A percentile compares a stretch with the other conserved stretches of the same genome.
phyloP scores from a whole-genome alignment of 805 yeast genomes.

The Ogataea methanolica region DNA sequence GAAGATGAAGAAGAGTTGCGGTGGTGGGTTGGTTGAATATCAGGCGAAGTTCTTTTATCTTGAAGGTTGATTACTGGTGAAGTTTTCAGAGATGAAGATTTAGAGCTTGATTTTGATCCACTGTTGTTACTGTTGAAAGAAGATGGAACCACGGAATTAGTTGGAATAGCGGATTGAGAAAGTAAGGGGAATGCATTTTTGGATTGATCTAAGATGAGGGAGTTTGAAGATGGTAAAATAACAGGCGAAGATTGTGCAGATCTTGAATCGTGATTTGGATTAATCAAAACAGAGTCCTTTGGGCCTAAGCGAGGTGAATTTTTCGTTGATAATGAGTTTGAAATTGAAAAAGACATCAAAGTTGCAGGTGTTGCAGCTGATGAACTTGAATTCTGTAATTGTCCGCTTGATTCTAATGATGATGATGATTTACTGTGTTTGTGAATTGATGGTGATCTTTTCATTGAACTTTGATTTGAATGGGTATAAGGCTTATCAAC shows the following conservation, averaged over 20 bases:
- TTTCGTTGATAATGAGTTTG: constrained; percentile 8
- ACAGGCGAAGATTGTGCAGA: constrained; percentile 33
- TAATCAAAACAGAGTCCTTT: constrained; percentile 25
- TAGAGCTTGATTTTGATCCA: constrained; percentile 4
- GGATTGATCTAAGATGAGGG: constrained; percentile 5
- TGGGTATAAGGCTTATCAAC: constrained; percentile 4
- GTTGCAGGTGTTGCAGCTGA: constrained; percentile 29
- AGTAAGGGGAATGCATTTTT: neutral
- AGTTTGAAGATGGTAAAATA: constrained; percentile 31
- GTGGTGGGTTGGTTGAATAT: constrained; percentile 1
- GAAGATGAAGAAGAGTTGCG: constrained; percentile 4
- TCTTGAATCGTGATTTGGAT: constrained; percentile 27
- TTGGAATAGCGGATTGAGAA: neutral
- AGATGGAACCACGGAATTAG: neutral
- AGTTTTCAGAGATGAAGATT: constrained; percentile 5
- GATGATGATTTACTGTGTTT: too few relatives aligned
- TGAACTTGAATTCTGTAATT: too few relatives aligned
- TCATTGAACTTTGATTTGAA: neutral
- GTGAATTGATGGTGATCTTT: too few relatives aligned
- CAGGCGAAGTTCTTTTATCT: constrained; percentile 12
- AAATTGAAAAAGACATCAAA: constrained; percentile 25
- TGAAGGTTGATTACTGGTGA: constrained; percentile 7
- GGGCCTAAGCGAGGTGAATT: constrained; percentile 18
- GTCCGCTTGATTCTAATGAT: too few relatives aligned
- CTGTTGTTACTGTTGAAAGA: constrained; percentile 8